Evolutionary conservation across 2,329 filamentous ascomycete species (phyloP), one percentile per base, ranked within the genome.

Genomic region (Fusarium kyushuense): DNA sequence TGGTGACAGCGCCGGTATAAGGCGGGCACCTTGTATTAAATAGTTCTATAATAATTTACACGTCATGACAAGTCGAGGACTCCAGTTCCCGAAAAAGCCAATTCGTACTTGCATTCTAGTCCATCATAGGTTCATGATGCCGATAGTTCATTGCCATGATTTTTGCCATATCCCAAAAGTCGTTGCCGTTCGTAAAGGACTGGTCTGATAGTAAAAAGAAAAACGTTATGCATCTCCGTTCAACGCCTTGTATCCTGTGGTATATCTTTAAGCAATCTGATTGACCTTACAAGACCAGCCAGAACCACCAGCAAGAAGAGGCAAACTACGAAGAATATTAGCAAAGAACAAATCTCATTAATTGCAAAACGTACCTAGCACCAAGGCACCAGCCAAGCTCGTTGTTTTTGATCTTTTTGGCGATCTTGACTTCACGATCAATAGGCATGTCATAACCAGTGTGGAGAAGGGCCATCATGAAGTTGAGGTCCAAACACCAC

Each of bases 391-490:
- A 99, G 38, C 96, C 96, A 74, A 99, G 82, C 83, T 99, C 96
- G 79, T 97, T 97, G 58, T 90, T 90, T 83, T 96, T 95, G 77
- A 99, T 97, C 86, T 97, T 97, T 91, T 99, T 99, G 63, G 95
- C 96, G 77, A 97, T 97, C 85, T 92, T 95, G 70, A 99, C 94
- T 80, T 99, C 96, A 38, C 96, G 88, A 72, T 97, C 93, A 74
- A 98, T 90, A 6, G 95, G 95, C 93, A 99, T 97, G 72, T 98
- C 96, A 76, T 99, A 99, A 5, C 96, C 96, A 8, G 93, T 97
- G 80, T 98, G 94, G 55, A 98, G 83, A 58, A 99, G 84, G 27
- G 92, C 92, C 74, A 97, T 83, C 93, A 97, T 97, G 77, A 98
- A 99, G 83, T 93, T 99, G 73, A 99, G 83, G 80, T 99, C 96